phyloP scores from a whole-genome alignment of 192 early-diverging fungal genomes.

The Coemansia sp. region DNA sequence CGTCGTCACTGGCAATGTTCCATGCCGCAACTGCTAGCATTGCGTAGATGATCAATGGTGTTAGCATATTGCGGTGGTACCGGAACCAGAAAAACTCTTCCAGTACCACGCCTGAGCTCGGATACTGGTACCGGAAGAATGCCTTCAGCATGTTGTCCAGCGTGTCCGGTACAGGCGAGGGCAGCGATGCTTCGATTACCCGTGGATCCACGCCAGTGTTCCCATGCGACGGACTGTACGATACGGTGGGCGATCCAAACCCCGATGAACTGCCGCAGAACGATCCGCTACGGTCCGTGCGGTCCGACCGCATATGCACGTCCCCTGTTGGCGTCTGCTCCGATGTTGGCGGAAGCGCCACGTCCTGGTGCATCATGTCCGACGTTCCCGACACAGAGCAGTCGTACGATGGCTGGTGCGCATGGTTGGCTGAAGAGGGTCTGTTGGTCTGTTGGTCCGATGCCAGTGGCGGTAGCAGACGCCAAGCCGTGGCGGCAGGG shows the following conservation, averaged over 20 bases:
- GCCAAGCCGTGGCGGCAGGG: slow-evolving; percentile 15
- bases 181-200: slow-evolving; percentile 43
- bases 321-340: background rate
- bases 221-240: slow-evolving; percentile 34
- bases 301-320: slow-evolving; percentile 7
- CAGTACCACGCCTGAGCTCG: slow-evolving; percentile 47
- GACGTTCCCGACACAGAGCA: background rate
- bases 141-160: slow-evolving; percentile 55
- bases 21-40: slow-evolving; percentile 53
- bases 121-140: slow-evolving; percentile 53
- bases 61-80: slow-evolving; percentile 52
- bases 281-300: slow-evolving; percentile 32
- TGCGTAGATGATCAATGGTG: slow-evolving; percentile 50
- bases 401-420: background rate
- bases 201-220: slow-evolving; percentile 28
- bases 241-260: slow-evolving; percentile 22
- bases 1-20: slow-evolving; percentile 44
- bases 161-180: slow-evolving; percentile 28
- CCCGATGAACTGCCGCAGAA: slow-evolving; percentile 34
- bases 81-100: slow-evolving; percentile 55
- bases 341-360: slow-evolving; percentile 8
- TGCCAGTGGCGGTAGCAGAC: slow-evolving; percentile 19
- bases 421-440: slow-evolving; percentile 4
- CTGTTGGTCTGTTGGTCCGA: too few species aligned
- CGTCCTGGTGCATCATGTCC: slow-evolving; percentile 8